Conservation (phyloP, 257 asterid genomes). For the Fraxinus anomala region DNA sequence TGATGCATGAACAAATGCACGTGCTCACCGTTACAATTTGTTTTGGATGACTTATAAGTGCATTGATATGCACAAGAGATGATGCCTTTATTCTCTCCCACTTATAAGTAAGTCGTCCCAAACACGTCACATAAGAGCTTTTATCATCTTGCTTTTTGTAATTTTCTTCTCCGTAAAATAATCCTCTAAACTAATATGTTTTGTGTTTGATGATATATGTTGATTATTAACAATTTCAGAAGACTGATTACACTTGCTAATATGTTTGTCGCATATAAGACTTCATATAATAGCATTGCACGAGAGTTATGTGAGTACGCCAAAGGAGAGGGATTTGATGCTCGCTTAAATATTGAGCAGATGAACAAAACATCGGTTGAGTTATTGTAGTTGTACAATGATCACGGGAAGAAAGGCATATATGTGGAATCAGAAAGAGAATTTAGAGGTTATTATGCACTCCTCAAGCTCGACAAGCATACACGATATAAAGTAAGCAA, state of each 20-base stretch:
- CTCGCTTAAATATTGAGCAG: constrained; percentile 97
- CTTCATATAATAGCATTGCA: constrained; percentile 98
- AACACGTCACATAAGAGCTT: not conserved
- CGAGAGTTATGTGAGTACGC: constrained; percentile 73
- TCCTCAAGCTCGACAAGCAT: constrained; percentile 97
- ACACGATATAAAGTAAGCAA: constrained; percentile 55
- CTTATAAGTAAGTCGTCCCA: too few species aligned
- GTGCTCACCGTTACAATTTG: too few species aligned
- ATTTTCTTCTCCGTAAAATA: constrained; percentile 12
- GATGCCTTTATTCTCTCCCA: too few species aligned
- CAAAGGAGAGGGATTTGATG: constrained; percentile 97
- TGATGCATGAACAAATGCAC: too few species aligned
- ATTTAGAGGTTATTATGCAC: constrained; percentile 98
- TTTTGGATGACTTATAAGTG: too few species aligned
- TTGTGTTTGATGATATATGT: constrained; percentile 16
- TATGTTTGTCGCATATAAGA: constrained; percentile 68
- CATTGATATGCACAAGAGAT: too few species aligned
- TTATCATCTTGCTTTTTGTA: constrained; percentile 12
- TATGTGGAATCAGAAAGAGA: constrained; percentile 82
- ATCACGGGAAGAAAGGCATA: constrained; percentile 85
- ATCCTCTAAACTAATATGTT: constrained; percentile 6
- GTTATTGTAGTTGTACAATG: constrained; percentile 85
- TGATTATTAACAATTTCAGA: not conserved
- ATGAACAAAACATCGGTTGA: constrained; percentile 98
- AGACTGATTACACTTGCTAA: constrained; percentile 20